Percentiles rank a stretch among this genome's conserved stretches.
phyloP scores from a whole-genome alignment of 164 flowering plant species.

The Liquidambar formosana region DNA sequence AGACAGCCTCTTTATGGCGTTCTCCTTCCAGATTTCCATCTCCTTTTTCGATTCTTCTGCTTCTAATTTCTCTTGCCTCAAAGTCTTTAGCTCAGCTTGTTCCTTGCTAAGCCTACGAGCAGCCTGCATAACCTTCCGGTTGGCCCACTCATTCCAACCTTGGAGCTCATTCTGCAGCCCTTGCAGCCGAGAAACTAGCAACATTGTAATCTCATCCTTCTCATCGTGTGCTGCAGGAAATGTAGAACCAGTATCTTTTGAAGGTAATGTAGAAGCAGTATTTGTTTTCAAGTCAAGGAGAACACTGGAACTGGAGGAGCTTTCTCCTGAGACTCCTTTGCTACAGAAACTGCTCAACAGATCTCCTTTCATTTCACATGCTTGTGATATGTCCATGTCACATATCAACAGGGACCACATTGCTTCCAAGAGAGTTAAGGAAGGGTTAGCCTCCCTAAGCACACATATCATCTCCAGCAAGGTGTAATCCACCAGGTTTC shows the following conservation, averaged over 20 bases:
- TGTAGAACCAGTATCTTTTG: background rate
- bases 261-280: background rate
- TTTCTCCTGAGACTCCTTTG: constrained; percentile 11
- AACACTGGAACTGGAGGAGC: constrained; percentile 1
- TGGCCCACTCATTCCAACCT: constrained; percentile 30
- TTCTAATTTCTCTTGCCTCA: constrained; percentile 26
- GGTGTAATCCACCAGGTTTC: constrained; percentile 28
- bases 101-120: constrained; percentile 22
- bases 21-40: constrained; percentile 19
- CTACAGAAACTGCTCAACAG: background rate
- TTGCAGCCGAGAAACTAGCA: constrained; percentile 15
- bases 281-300: background rate
- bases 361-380: constrained; percentile 25
- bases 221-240: constrained; percentile 7
- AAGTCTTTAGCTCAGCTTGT: constrained; percentile 18
- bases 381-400: constrained; percentile 32
- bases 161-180: constrained; percentile 18
- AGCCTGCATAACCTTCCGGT: constrained; percentile 30
- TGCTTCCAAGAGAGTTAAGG: constrained; percentile 30
- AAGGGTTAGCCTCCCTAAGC: constrained; percentile 30
- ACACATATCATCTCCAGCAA: constrained; percentile 37
- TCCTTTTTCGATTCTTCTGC: constrained; percentile 13
- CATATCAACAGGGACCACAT: constrained; percentile 42
- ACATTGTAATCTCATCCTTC: constrained; percentile 25
- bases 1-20: constrained; percentile 18